Evolutionary conservation across 75 land plant genomes (phyloP), one percentile per base, ranked within the genome.

Genomic region (Isoetes taiwanensis): DNA sequence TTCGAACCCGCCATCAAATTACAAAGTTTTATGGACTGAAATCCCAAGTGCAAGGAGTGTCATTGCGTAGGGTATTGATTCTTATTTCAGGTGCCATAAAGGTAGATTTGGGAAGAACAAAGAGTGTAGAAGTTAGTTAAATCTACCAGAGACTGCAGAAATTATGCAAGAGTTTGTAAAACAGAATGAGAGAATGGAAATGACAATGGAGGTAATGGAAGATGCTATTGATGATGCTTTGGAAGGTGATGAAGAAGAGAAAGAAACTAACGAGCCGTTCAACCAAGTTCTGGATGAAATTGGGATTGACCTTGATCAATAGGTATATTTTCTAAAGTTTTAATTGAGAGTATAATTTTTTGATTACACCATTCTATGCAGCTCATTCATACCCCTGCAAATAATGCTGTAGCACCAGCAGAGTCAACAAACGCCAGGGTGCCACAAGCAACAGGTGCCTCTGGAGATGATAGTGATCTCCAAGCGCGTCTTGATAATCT

Each of bases 241-340:
- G 76, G 86, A 82, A 62, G 96, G 86, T 39, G 86, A 86, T 64
- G 96, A 86, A 50, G 96, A 85, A 66, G 93, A 85, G 52, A 86
- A 79, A 61, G 96, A 90, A 66, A 86, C 93, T 0, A 93, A 90
- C 46, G 87, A 90, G 46, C 81, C 86, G 0, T 84, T 90, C 24
- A 89, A 63, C 57, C 97, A 90, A 58, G 97, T 90, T 34, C 84
- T 90, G 34, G 97, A 90, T 70, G 97, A 90, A 70, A 90, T 90
- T 72, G 97, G 97, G 55, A 80, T 90, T 48, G 84, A 90, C 54
- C 68, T 90, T 30, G 78, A 90, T 52, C 59, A 67, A 40, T 80
- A 86, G 94, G 97, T 86, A 72, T 11, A 8, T 0, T 8, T 54
- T 32, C 33, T 57, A 33, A 9, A 37, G 38, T 14, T 37, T 14